Conservation (phyloP, 106 monocot genomes). For the Hemerocallis citrina region DNA sequence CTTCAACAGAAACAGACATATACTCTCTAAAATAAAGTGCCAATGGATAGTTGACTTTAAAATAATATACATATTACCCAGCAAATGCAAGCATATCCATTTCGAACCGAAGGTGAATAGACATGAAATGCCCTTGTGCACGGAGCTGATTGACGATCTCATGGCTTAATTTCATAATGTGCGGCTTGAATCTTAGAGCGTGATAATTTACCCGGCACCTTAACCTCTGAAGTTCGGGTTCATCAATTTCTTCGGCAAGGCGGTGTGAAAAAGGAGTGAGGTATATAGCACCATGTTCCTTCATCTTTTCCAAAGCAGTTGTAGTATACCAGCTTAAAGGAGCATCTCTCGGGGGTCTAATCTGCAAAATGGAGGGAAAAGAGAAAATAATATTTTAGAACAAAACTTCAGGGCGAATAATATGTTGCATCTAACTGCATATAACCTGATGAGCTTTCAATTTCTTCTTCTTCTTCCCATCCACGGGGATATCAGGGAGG, state of each 20-base stretch:
- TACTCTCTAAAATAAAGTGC: no score
- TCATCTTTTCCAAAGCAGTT: slow-evolving; percentile 79
- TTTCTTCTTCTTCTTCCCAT: slow-evolving; percentile 65
- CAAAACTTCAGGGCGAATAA: background rate
- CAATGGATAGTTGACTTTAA: no score
- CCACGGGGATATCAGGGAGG: slow-evolving; percentile 63
- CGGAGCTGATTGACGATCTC: slow-evolving; percentile 77
- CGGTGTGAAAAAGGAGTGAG: slow-evolving; percentile 97
- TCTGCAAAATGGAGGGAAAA: slow-evolving; percentile 25
- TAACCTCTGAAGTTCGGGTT: slow-evolving; percentile 79
- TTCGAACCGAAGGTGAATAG: slow-evolving; percentile 97
- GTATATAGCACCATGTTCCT: slow-evolving; percentile 77
- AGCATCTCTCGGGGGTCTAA: slow-evolving; percentile 93
- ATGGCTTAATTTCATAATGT: slow-evolving; percentile 80
- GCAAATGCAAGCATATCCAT: slow-evolving; percentile 99
- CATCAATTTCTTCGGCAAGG: slow-evolving; percentile 82
- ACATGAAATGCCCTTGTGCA: slow-evolving; percentile 78
- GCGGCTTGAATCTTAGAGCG: slow-evolving; percentile 81
- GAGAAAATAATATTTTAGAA: background rate
- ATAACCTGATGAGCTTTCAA: slow-evolving; percentile 76
- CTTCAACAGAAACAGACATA: no score
- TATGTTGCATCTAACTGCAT: background rate
- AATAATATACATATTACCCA: slow-evolving; percentile 66
- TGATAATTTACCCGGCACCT: slow-evolving; percentile 98
- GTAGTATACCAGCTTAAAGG: slow-evolving; percentile 81